Evolutionary conservation across 2,329 filamentous ascomycete species (phyloP).

Genomic region (Penicillium brasilianum): DNA sequence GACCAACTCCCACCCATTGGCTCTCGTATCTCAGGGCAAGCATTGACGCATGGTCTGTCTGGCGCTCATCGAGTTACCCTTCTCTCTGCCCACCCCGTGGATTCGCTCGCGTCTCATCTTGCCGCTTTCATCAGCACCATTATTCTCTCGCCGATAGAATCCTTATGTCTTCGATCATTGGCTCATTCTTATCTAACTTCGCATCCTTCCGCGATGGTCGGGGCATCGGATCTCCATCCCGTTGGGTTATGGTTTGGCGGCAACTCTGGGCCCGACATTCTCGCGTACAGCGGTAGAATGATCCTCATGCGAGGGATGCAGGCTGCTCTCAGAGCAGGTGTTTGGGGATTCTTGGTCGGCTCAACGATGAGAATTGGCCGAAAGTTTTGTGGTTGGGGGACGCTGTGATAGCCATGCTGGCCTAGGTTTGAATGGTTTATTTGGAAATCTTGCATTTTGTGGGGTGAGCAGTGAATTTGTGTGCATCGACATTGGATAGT

Average conservation of each 20-base stretch:
- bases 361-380: conserved; percentile 47
- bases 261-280: conserved; percentile 34
- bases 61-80: conserved; percentile 48
- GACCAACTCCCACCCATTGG: conserved; percentile 26
- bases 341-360: conserved; percentile 46
- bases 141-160: conserved; percentile 49
- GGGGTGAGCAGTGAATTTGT: background rate
- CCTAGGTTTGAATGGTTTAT: background rate
- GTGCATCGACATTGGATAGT: background rate
- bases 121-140: conserved; percentile 44
- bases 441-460: background rate
- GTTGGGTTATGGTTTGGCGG: conserved; percentile 45
- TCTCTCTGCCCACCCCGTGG: conserved; percentile 49
- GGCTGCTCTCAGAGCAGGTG: conserved; percentile 41
- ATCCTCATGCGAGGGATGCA: conserved; percentile 45
- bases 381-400: conserved; percentile 48
- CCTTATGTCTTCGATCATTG: conserved; percentile 47
- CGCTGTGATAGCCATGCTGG: conserved; percentile 26
- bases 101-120: conserved; percentile 50
- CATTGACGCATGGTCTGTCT: conserved; percentile 16
- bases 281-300: conserved; percentile 45
- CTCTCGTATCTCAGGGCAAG: conserved; percentile 24
- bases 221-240: conserved; percentile 38
- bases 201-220: conserved; percentile 28
- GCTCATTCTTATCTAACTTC: conserved; percentile 44